phyloP scores from a whole-genome alignment of 768 basidiomycete genomes.

The Mycena chlorophos region DNA sequence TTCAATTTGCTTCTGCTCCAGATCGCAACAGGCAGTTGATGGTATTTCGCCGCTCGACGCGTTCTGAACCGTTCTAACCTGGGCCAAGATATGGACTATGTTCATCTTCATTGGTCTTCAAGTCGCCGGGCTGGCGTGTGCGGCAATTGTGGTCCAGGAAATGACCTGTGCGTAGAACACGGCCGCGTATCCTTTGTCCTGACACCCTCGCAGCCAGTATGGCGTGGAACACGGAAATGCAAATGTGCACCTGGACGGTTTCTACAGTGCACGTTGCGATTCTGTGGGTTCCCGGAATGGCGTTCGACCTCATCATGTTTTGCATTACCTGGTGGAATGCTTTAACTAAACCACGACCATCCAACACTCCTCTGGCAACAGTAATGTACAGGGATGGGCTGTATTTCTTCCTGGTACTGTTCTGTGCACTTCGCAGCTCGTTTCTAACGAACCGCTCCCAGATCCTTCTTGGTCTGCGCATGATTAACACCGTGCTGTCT shows the following conservation, averaged over 20 bases:
- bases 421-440: not conserved
- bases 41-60: no score
- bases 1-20: not conserved
- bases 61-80: no score
- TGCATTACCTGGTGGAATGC: constrained; percentile 18
- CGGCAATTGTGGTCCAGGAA: no score
- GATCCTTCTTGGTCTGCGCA: constrained; percentile 9
- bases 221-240: no score
- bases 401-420: constrained; percentile 17
- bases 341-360: constrained; percentile 12
- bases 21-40: constrained; percentile 18
- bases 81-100: no score
- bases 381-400: constrained; percentile 17
- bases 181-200: no score
- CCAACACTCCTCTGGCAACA: constrained; percentile 6
- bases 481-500: constrained; percentile 17
- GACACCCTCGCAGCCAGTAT: no score
- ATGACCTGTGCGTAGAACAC: no score
- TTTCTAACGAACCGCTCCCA: not conserved
- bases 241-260: not conserved
- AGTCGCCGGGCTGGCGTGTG: no score
- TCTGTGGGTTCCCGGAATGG: not conserved
- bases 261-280: not conserved
- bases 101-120: no score
- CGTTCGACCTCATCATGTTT: constrained; percentile 16